These are phyloP conservation scores for Daldinia sp. DNA, from an alignment of 2,329 filamentous ascomycete species.

Conservation along the genomic window DNA sequence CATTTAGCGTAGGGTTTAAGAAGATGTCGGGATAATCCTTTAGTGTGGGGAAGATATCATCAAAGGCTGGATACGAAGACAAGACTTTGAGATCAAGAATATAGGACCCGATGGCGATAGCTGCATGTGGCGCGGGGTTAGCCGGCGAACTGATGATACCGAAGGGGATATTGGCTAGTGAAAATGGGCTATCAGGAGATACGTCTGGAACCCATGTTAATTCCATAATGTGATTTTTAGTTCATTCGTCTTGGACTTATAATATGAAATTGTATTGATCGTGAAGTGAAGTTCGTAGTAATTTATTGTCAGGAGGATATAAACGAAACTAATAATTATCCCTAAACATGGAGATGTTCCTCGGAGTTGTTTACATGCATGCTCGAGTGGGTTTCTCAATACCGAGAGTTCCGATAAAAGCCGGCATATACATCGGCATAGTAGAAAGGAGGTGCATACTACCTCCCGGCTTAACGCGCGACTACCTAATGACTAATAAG, in stretches of 20 bases:
- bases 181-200: constrained; percentile 63
- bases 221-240: constrained; percentile 27
- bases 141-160: constrained; percentile 76
- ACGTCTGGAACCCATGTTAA: constrained; percentile 47
- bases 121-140: constrained; percentile 66
- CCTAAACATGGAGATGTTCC: neutral
- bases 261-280: neutral
- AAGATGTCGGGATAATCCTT: constrained; percentile 69
- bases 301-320: neutral
- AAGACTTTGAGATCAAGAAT: constrained; percentile 71
- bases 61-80: constrained; percentile 33
- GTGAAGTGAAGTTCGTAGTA: neutral
- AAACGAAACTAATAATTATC: neutral
- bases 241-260: neutral
- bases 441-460: neutral
- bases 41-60: constrained; percentile 49
- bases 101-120: constrained; percentile 76
- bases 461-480: neutral
- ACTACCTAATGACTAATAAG: no score
- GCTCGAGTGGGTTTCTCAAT: neutral
- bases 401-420: neutral
- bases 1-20: constrained; percentile 71
- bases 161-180: constrained; percentile 82
- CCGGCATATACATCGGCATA: neutral
- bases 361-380: neutral